These are phyloP conservation scores for Chionographis japonica DNA, from an alignment of 106 monocot genomes.

Conservation along the genomic window DNA sequence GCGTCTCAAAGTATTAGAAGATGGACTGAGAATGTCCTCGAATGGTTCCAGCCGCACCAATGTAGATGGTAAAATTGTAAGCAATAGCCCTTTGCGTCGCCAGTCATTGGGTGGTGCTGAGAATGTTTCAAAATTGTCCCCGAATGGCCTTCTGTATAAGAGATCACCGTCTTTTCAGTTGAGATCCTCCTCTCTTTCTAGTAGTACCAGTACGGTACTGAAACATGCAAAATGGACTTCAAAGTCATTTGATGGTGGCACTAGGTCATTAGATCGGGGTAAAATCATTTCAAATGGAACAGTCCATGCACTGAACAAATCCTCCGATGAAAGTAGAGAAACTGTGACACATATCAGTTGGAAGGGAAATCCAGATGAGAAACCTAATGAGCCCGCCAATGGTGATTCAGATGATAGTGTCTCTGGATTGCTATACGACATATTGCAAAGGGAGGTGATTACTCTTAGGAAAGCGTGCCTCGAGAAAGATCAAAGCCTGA, in stretches of 20 bases:
- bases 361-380: constrained; percentile 40
- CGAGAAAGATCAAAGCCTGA: constrained; percentile 89
- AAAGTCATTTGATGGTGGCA: constrained; percentile 80
- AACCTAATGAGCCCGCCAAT: constrained; percentile 23
- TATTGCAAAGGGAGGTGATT: constrained; percentile 82
- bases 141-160: constrained; percentile 44
- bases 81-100: constrained; percentile 57
- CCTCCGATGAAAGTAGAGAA: constrained; percentile 29
- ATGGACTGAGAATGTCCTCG: constrained; percentile 59
- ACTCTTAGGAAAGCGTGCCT: constrained; percentile 74
- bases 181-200: constrained; percentile 57
- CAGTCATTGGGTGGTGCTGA: constrained; percentile 74
- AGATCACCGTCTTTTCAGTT: constrained; percentile 54
- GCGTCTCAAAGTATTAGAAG: constrained; percentile 78
- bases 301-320: constrained; percentile 31
- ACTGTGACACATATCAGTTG: constrained; percentile 15
- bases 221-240: constrained; percentile 76
- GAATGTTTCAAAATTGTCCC: constrained; percentile 42
- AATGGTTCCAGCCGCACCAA: constrained; percentile 30
- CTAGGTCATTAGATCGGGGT: constrained; percentile 49
- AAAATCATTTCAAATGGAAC: constrained; percentile 41
- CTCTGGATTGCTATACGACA: constrained; percentile 81
- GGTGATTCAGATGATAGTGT: constrained; percentile 51
- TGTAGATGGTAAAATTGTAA: constrained; percentile 27
- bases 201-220: constrained; percentile 43